phyloP scores from a whole-genome alignment of 1,284 basidiomycete genomes.

The Trichosporon ovoides region DNA sequence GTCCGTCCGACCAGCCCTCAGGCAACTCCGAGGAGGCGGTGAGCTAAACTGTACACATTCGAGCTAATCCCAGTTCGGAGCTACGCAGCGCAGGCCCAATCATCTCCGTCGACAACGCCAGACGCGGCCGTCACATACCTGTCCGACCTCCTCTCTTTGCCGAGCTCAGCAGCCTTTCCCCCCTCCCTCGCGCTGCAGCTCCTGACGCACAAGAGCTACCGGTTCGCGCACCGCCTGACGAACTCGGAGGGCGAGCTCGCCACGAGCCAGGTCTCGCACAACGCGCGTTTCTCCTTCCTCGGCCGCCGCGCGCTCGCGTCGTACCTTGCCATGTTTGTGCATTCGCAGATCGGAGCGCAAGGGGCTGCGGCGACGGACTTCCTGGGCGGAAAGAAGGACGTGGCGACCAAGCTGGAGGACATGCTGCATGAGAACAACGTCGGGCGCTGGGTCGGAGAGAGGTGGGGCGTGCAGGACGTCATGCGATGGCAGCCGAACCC shows the following conservation, averaged over 20 bases:
- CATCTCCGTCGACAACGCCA: slow-evolving; percentile 14
- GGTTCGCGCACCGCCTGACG: slow-evolving; percentile 34
- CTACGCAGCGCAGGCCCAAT: background rate
- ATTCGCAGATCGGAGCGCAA: slow-evolving; percentile 23
- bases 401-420: slow-evolving; percentile 35
- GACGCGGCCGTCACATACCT: slow-evolving; percentile 36
- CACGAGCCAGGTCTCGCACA: slow-evolving; percentile 29
- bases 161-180: slow-evolving; percentile 34
- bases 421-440: slow-evolving; percentile 39
- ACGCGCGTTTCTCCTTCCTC: slow-evolving; percentile 42
- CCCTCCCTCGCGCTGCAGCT: slow-evolving; percentile 43
- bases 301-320: slow-evolving; percentile 42
- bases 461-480: slow-evolving; percentile 39
- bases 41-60: too few species aligned
- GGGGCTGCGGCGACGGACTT: slow-evolving; percentile 8
- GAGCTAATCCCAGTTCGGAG: background rate
- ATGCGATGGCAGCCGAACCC: slow-evolving; percentile 43
- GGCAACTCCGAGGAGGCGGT: slow-evolving; percentile 2
- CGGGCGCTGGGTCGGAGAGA: slow-evolving; percentile 35
- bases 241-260: slow-evolving; percentile 16
- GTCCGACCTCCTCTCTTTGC: slow-evolving; percentile 36
- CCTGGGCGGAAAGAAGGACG: slow-evolving; percentile 8
- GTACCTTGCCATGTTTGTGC: slow-evolving; percentile 44
- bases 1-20: slow-evolving; percentile 6
- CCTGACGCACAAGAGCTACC: slow-evolving; percentile 48